A percentile compares a stretch with the other conserved stretches of the same genome.
Conservation (phyloP, 345 rosid species). For the Moricandia arvensis region DNA sequence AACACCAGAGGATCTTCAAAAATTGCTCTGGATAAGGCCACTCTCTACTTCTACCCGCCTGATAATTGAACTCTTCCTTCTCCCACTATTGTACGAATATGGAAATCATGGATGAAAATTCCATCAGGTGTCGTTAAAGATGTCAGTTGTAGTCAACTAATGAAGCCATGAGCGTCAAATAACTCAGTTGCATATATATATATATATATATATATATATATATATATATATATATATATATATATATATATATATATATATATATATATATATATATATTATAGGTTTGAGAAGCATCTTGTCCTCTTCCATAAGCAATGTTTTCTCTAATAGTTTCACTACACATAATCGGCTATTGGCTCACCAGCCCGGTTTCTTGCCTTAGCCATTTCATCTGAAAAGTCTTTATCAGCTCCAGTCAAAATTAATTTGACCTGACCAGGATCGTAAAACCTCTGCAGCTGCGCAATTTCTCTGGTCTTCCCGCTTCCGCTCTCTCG, state of each 20-base stretch:
- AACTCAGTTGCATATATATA: slow-evolving; percentile 41
- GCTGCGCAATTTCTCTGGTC: slow-evolving; percentile 61
- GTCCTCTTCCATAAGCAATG: slow-evolving; percentile 77
- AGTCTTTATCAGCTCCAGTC: slow-evolving; percentile 62
- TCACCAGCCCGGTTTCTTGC: slow-evolving; percentile 71
- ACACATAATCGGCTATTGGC: slow-evolving; percentile 78
- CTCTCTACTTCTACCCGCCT: slow-evolving; percentile 74
- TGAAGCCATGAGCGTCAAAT: slow-evolving; percentile 81
- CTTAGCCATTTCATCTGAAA: slow-evolving; percentile 71
- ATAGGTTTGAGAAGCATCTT: slow-evolving; percentile 61
- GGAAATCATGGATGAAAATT: background rate
- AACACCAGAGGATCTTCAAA: too few species aligned
- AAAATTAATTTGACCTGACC: slow-evolving; percentile 68
- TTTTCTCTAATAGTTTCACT: slow-evolving; percentile 72
- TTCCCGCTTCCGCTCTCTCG: slow-evolving; percentile 89
- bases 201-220: slow-evolving; percentile 23
- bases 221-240: slow-evolving; percentile 21
- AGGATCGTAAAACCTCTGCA: slow-evolving; percentile 78
- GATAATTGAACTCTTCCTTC: slow-evolving; percentile 71
- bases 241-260: too few species aligned
- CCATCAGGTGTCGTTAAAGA: background rate
- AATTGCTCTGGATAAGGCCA: slow-evolving; percentile 64
- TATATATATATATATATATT: slow-evolving; percentile 21
- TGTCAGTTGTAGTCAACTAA: slow-evolving; percentile 71
- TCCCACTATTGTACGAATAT: slow-evolving; percentile 46